Base-by-base conservation (phyloP, 164 flowering plant species). In the Chimonanthus praecox region DNA sequence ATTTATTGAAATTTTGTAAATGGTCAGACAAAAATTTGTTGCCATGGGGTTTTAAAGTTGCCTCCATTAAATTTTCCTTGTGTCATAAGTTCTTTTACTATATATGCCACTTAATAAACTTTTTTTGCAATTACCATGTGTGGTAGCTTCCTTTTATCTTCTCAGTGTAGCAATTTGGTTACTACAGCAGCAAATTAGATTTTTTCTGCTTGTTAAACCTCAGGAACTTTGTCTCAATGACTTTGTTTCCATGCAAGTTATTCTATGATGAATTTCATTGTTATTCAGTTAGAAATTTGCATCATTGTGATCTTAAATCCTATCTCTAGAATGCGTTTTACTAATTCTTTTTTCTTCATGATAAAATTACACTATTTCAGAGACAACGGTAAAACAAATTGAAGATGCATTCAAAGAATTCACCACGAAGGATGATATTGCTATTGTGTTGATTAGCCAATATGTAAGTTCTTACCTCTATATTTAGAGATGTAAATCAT, bases 371-470 rank as follows among this genome's bases (percentile, higher is more conserved):
- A 62, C 67, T 50, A 58, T 47, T 71, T 43, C 78, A 95, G 98
- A 95, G 81, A 95, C 99, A 62, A 92, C 98, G 0, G 90, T 93
- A 13, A 93, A 93, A 84, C 82, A 80, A 76, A 92, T 95, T 83
- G 99, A 95, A 83, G 99, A 95, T 81, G 90, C 98, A 50, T 95
- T 95, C 82, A 93, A 93, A 72, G 99, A 95, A 76, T 95, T 95
- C 86, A 93, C 94, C 3, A 33, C 98, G 61, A 88, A 83, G 82
- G 99, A 95, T 66, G 98, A 95, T 50, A 87, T 93, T 77, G 99
- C 98, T 6, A 85, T 95, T 74, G 92, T 95, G 54, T 67, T 95
- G 75, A 93, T 93, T 71, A 95, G 99, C 78, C 99, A 95, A 90
- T 95, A 88, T 83, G 99, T 95, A 83, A 88, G 99, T 82, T 69